A percentile compares a stretch with the other conserved stretches of the same genome.
Conservation (phyloP, 805 yeast species). For the Monosporozyma aquatica region DNA sequence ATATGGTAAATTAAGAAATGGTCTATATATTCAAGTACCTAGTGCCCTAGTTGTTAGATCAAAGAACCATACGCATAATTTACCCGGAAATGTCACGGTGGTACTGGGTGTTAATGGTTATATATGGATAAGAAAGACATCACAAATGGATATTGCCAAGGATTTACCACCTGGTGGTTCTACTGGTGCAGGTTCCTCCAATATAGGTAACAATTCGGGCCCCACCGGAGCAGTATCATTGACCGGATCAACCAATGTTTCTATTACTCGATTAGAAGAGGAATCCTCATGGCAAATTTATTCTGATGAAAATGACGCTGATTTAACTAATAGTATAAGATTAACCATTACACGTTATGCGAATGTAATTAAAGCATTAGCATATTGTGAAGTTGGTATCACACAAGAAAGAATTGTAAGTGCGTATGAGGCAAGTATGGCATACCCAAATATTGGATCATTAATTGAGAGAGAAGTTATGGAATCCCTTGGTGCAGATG, state of each 20-base stretch:
- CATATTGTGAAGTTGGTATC: constrained; percentile 79
- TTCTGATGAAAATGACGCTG: constrained; percentile 72
- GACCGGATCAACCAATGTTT: constrained; percentile 36
- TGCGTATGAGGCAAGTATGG: constrained; percentile 86
- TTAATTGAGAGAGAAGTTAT: constrained; percentile 65
- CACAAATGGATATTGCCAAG: constrained; percentile 26
- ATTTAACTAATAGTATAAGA: constrained; percentile 52
- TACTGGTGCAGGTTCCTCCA: constrained; percentile 20
- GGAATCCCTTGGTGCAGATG: constrained; percentile 64
- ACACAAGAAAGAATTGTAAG: constrained; percentile 68
- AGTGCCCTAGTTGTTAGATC: constrained; percentile 74
- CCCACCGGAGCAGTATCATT: constrained; percentile 28
- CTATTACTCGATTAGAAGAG: constrained; percentile 80
- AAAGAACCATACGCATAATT: constrained; percentile 73
- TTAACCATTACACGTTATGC: constrained; percentile 76
- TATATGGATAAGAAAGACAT: constrained; percentile 79
- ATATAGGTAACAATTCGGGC: constrained; percentile 23
- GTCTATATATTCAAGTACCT: constrained; percentile 73
- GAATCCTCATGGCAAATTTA: constrained; percentile 94
- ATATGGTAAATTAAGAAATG: constrained; percentile 92
- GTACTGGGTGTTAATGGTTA: constrained; percentile 93
- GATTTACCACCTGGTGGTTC: constrained; percentile 24
- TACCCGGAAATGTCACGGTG: constrained; percentile 91
- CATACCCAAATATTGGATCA: constrained; percentile 59
- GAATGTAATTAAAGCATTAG: constrained; percentile 73